These are phyloP conservation scores for Thelonectria blattea DNA, from an alignment of 2,329 filamentous ascomycete genomes.

Conservation along the genomic window DNA sequence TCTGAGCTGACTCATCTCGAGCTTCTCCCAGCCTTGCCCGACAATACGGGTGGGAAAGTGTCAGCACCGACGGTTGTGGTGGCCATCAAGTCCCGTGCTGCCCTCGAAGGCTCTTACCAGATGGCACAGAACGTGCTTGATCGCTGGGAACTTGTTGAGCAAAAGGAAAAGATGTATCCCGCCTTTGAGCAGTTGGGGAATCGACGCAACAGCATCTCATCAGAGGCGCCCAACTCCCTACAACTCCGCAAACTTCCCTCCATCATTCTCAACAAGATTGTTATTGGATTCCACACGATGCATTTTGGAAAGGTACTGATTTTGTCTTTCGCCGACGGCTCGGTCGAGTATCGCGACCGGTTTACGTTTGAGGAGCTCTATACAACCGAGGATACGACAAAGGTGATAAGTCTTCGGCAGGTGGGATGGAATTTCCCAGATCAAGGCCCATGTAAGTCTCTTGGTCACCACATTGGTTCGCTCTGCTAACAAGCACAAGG, in stretches of 20 bases:
- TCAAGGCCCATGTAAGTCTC: slow-evolving; percentile 65
- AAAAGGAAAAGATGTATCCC: slow-evolving; percentile 70
- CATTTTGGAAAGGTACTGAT: slow-evolving; percentile 76
- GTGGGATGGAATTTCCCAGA: slow-evolving; percentile 76
- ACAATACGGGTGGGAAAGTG: slow-evolving; percentile 60
- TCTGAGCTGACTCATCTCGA: slow-evolving; percentile 75
- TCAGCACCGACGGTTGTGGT: slow-evolving; percentile 68
- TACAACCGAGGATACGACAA: slow-evolving; percentile 66
- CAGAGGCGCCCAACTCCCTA: slow-evolving; percentile 42
- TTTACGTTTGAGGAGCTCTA: slow-evolving; percentile 73
- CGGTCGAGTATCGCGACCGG: slow-evolving; percentile 80
- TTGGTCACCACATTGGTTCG: neutral
- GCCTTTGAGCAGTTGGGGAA: slow-evolving; percentile 77
- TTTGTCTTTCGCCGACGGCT: slow-evolving; percentile 79
- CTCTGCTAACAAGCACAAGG: slow-evolving; percentile 46
- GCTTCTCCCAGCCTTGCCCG: slow-evolving; percentile 70
- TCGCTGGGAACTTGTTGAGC: slow-evolving; percentile 80
- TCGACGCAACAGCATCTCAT: slow-evolving; percentile 61
- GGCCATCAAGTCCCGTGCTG: slow-evolving; percentile 70
- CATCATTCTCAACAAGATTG: slow-evolving; percentile 71
- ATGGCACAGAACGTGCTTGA: slow-evolving; percentile 77
- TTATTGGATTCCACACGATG: slow-evolving; percentile 71
- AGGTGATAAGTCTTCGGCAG: slow-evolving; percentile 74
- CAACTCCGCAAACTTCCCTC: slow-evolving; percentile 71
- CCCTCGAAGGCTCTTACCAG: slow-evolving; percentile 62